Conservation (phyloP, 1,139 yeast genomes). For the Blastobotrys petasosporus region DNA sequence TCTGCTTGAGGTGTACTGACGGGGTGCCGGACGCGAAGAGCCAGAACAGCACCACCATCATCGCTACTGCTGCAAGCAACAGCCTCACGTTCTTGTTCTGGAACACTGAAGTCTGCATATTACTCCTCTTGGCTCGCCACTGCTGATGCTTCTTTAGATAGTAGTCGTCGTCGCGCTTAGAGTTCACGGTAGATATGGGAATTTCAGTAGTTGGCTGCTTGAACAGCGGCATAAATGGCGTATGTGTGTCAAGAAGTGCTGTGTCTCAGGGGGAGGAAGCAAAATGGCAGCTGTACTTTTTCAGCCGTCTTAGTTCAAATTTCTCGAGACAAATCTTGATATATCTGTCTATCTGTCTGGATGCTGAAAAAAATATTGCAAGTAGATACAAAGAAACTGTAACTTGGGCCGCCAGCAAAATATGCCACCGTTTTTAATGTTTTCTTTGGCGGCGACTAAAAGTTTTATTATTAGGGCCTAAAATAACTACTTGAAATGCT, state of each 20-base stretch:
- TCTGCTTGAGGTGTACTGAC: neutral
- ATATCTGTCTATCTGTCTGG: no score
- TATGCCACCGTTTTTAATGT: no score
- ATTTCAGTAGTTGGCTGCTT: neutral
- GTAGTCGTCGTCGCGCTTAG: slow-evolving; percentile 13
- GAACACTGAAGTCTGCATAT: slow-evolving; percentile 5
- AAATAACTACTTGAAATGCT: no score
- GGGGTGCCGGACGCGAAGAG: slow-evolving; percentile 7
- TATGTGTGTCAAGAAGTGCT: neutral
- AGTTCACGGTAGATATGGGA: neutral
- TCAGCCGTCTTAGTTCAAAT: no score
- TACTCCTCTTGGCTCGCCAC: neutral
- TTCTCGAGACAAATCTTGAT: no score
- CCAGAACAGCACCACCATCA: slow-evolving; percentile 8
- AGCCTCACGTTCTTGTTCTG: slow-evolving; percentile 9
- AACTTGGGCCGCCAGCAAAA: no score
- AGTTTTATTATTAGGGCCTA: no score
- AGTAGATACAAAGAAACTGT: no score
- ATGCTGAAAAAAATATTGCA: no score
- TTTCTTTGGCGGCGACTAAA: no score
- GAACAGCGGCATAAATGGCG: neutral
- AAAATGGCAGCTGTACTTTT: no score
- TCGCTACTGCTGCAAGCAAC: slow-evolving; percentile 7
- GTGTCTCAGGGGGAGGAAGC: no score
- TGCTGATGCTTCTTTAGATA: slow-evolving; percentile 3